Percentiles rank a stretch among this genome's conserved stretches.
These are phyloP conservation scores for Arbutus unedo DNA, from an alignment of 148 eudicot species.

Conservation along the genomic window DNA sequence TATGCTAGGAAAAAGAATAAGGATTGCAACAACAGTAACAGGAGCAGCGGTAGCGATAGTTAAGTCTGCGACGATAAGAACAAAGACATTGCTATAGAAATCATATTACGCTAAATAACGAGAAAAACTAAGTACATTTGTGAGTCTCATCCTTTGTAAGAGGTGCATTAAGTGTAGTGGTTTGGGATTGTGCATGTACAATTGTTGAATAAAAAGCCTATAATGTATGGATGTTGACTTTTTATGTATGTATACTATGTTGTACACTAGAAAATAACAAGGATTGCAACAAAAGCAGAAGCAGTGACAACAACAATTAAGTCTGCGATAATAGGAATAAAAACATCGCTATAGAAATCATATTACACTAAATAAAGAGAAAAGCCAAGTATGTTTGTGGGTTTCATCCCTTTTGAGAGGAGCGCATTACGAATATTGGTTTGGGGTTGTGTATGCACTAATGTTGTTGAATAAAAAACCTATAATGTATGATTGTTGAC, in stretches of 20 bases:
- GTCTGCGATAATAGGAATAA: too few relatives aligned
- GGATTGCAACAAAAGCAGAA: too few relatives aligned
- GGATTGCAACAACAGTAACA: conserved; percentile 29
- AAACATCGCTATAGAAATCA: too few relatives aligned
- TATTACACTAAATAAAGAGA: neutral
- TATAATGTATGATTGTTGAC: too few relatives aligned
- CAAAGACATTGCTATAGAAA: neutral
- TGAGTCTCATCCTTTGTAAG: neutral
- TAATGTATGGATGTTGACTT: too few relatives aligned
- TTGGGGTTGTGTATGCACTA: too few relatives aligned
- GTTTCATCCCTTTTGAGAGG: too few relatives aligned
- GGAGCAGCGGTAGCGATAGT: conserved; percentile 31
- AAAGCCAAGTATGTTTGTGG: neutral
- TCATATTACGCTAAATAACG: neutral
- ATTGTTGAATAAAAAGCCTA: too few relatives aligned
- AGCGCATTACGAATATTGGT: neutral
- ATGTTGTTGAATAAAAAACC: too few relatives aligned
- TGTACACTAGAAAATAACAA: too few relatives aligned
- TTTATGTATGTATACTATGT: too few relatives aligned
- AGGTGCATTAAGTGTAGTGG: neutral
- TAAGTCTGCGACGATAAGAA: conserved; percentile 21
- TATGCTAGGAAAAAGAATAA: conserved; percentile 15
- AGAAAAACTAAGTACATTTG: neutral
- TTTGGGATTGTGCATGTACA: neutral
- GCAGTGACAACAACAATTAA: conserved; percentile 5